phyloP scores from a whole-genome alignment of 768 basidiomycete genomes.

The Panaeolus papilionaceus region DNA sequence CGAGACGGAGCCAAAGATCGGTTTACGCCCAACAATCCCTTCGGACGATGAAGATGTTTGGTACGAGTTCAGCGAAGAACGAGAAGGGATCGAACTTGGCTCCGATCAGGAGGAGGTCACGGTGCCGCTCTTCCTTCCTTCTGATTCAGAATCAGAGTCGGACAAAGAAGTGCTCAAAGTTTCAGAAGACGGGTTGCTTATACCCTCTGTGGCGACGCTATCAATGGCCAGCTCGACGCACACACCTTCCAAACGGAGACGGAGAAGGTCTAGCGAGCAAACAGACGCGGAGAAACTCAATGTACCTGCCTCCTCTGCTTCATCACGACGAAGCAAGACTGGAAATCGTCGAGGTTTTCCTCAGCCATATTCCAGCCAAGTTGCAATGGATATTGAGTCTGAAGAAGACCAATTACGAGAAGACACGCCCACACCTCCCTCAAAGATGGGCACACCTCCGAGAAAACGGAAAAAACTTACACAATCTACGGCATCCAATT shows the following conservation, averaged over 20 bases:
- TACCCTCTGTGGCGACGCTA: neutral
- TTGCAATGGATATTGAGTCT: neutral
- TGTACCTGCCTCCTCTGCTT: neutral
- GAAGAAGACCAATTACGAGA: neutral
- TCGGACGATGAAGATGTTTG: neutral
- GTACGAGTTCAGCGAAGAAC: neutral
- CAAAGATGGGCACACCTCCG: neutral
- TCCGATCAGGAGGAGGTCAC: neutral
- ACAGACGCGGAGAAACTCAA: neutral
- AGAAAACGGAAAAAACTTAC: neutral
- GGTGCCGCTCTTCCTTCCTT: neutral
- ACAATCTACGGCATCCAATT: neutral
- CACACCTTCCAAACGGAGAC: neutral
- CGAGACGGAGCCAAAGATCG: neutral
- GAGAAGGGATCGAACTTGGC: neutral
- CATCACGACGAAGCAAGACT: neutral
- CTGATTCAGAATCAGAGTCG: slow-evolving; percentile 25
- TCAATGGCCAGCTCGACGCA: neutral
- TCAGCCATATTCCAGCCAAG: too few relatives aligned
- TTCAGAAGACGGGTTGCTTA: slow-evolving; percentile 10
- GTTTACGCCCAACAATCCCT: neutral
- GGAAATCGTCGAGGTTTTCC: neutral
- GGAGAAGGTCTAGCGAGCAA: neutral
- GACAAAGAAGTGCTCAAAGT: slow-evolving; percentile 33
- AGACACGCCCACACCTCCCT: neutral